Conservation (phyloP, 78 protist species). For the Dictyostelium capitatum region DNA sequence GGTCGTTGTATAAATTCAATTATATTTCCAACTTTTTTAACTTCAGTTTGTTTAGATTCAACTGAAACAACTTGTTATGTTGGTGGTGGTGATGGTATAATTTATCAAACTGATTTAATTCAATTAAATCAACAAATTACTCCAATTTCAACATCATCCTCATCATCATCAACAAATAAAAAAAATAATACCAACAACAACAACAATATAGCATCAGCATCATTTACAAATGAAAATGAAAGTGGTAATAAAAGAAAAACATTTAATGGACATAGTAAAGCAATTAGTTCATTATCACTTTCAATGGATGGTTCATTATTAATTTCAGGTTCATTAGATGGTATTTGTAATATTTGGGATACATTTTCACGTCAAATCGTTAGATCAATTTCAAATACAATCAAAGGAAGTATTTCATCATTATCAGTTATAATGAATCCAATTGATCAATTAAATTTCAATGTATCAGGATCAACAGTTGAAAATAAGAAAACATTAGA, state of each 20-base stretch:
- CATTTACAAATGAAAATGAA: not conserved
- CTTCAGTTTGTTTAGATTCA: conserved; percentile 39
- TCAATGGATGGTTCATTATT: conserved; percentile 78
- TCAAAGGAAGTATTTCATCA: conserved; percentile 59
- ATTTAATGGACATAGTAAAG: conserved; percentile 54
- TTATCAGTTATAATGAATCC: conserved; percentile 21
- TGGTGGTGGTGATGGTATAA: conserved; percentile 77
- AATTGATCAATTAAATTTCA: conserved; percentile 44
- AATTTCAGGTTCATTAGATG: conserved; percentile 73
- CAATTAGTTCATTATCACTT: conserved; percentile 12
- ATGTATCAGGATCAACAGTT: not conserved
- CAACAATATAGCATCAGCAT: not conserved
- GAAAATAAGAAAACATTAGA: conserved; percentile 3
- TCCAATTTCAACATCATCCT: not conserved
- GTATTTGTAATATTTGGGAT: conserved; percentile 70
- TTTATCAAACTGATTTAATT: conserved; percentile 65
- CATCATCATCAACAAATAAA: not conserved
- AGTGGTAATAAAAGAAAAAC: conserved; percentile 29
- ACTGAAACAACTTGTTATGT: conserved; percentile 70
- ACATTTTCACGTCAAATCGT: conserved; percentile 66
- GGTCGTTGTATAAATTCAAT: conserved; percentile 50
- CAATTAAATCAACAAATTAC: not conserved
- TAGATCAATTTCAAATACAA: conserved; percentile 26
- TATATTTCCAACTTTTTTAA: conserved; percentile 72
- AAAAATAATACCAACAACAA: not conserved